Conservation (phyloP, 345 rosid species). For the Clausena lansium region DNA sequence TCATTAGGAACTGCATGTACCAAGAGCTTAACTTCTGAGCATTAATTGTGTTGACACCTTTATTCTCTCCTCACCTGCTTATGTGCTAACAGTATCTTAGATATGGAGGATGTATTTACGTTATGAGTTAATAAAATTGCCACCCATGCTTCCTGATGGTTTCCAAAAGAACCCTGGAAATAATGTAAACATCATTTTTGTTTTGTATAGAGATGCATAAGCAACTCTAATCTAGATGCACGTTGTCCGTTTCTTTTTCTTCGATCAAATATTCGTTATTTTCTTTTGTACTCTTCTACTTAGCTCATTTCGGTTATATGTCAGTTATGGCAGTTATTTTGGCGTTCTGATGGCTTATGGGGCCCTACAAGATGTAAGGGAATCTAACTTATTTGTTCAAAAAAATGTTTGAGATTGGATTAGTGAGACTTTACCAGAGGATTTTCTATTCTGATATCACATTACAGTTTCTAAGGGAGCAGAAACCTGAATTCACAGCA, state of each 20-base stretch:
- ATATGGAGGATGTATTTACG: neutral
- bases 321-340: slow-evolving; percentile 60
- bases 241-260: neutral
- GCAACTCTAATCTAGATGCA: neutral
- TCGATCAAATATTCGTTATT: neutral
- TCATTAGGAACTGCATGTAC: neutral
- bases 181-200: neutral
- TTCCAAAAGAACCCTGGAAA: neutral
- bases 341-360: slow-evolving; percentile 87
- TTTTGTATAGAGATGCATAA: neutral
- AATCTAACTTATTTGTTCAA: slow-evolving; percentile 19
- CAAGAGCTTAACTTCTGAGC: neutral
- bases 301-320: slow-evolving; percentile 27
- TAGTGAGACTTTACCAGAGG: neutral
- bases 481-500: slow-evolving; percentile 50
- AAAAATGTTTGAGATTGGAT: slow-evolving; percentile 1
- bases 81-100: neutral
- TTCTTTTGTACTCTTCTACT: neutral
- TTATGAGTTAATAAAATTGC: neutral
- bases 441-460: slow-evolving; percentile 11
- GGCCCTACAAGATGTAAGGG: slow-evolving; percentile 87
- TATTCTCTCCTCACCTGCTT: neutral
- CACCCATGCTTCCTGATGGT: neutral
- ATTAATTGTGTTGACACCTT: neutral
- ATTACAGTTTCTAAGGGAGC: slow-evolving; percentile 73